phyloP scores from a whole-genome alignment of 257 asterid genomes.

The Lycium ferocissimum region DNA sequence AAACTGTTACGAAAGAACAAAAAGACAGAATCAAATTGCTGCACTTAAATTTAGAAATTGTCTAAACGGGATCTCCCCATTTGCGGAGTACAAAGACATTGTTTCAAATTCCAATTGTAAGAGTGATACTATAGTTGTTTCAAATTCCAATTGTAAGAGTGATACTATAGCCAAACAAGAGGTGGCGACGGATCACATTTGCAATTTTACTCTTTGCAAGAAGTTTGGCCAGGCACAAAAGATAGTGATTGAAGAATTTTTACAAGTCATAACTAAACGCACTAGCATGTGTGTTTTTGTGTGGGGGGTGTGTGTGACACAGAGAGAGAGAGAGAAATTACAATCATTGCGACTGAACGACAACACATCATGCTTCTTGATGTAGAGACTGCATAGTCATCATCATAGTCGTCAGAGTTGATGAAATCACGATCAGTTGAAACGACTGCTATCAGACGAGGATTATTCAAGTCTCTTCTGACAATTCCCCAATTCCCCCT shows the following conservation, averaged over 20 bases:
- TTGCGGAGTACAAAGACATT: too few relatives aligned
- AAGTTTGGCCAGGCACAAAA: background rate
- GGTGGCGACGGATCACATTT: background rate
- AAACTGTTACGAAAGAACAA: slow-evolving; percentile 56
- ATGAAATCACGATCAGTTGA: slow-evolving; percentile 64
- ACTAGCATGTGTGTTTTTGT: background rate
- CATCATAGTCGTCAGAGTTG: slow-evolving; percentile 56
- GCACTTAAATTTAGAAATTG: background rate
- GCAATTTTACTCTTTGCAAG: background rate
- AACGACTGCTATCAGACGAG: slow-evolving; percentile 78
- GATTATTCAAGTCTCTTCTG: slow-evolving; percentile 73
- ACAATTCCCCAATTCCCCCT: slow-evolving; percentile 97
- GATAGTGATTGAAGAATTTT: slow-evolving; percentile 6
- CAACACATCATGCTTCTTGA: slow-evolving; percentile 82
- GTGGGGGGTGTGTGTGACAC: too few relatives aligned
- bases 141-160: background rate
- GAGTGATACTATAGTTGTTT: background rate
- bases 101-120: background rate
- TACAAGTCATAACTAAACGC: background rate
- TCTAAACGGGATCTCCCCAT: background rate
- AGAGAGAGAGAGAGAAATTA: slow-evolving; percentile 50
- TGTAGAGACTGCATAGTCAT: slow-evolving; percentile 66
- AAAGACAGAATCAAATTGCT: slow-evolving; percentile 15
- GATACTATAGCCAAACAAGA: background rate
- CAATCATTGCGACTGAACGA: slow-evolving; percentile 76